Base-by-base conservation (phyloP, 164 flowering plant genomes). In the Cinnamomum chago region DNA sequence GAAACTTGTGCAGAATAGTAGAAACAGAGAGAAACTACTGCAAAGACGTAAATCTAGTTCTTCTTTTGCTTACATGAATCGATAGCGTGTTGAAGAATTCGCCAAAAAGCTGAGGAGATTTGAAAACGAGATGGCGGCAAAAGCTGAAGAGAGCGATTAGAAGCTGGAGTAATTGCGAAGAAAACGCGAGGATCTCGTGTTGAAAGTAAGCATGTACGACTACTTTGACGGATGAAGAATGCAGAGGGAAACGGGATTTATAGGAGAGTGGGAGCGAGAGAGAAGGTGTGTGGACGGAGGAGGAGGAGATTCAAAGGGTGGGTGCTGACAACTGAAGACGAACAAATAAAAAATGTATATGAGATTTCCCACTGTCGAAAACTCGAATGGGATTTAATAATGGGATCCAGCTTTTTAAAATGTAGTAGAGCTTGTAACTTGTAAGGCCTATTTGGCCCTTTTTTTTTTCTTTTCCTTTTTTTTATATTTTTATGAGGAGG, bases 261-360 rank as follows among this genome's bases (percentile, higher is more conserved):
- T 64, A 75, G 58, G 18, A 62, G 71, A 25, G 65, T 12, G 50
- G 70, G 35, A n/a, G 52, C 9, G 52, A 65, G 30, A 25, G 55
- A 69, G 67, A 13, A 47, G 68, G 74, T 62, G 74, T 62, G 70
- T 15, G 77, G 75, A 71, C 24, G 69, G 62, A 50, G 82, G 62
- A 70, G 76, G 73, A 70, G 76, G 73, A 10, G 50, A 71, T 76
- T 77, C 70, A 71, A 67, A 74, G 47, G 70, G 79, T 71, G 68
- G 28, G 81, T 3, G 76, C 50, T 64, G 72, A 80, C 75, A 76
- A 76, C 65, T 55, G 72, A 73, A 35, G 35, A 62, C 65, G 68
- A 79, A 79, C 82, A 76, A 76, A 70, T 22, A 2, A 40, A 6
- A 40, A 40, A 17, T 3, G 47, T 12, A 24, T 27, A 24, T 64